These are phyloP conservation scores for Leccinum subrobustum DNA, from an alignment of 1,284 basidiomycete species.

Conservation along the genomic window DNA sequence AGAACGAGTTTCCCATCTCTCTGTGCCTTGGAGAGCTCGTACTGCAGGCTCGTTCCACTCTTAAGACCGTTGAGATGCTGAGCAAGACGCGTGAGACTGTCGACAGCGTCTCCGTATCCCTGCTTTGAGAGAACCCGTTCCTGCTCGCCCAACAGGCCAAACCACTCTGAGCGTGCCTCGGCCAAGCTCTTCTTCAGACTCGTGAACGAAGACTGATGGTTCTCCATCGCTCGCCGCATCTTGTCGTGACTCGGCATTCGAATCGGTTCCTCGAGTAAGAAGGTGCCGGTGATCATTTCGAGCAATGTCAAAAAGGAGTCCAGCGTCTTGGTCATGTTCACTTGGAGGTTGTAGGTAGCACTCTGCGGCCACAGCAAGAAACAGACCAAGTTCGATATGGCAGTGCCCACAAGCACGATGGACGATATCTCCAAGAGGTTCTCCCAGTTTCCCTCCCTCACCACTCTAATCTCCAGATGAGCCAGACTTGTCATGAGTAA, in stretches of 20 bases:
- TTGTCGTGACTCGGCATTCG: conserved; percentile 55
- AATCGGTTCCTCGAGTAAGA: conserved; percentile 76
- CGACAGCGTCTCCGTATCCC: conserved; percentile 84
- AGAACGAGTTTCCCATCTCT: conserved; percentile 51
- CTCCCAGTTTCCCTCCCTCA: conserved; percentile 86
- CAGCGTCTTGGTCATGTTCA: conserved; percentile 81
- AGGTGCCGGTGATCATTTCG: conserved; percentile 76
- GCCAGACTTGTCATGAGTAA: background rate
- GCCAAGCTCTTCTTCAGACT: conserved; percentile 78
- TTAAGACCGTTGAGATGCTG: conserved; percentile 89
- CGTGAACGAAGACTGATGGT: conserved; percentile 86
- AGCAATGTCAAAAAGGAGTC: conserved; percentile 87
- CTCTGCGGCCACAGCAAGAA: conserved; percentile 81
- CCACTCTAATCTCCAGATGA: conserved; percentile 49
- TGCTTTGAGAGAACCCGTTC: conserved; percentile 44
- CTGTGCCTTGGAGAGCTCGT: conserved; percentile 72
- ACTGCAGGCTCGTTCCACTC: conserved; percentile 80
- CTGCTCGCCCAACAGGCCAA: conserved; percentile 42
- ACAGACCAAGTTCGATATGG: conserved; percentile 83
- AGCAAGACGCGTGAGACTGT: conserved; percentile 80
- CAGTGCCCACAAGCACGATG: conserved; percentile 76
- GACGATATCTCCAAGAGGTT: conserved; percentile 73
- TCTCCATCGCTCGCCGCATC: conserved; percentile 72
- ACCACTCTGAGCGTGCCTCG: conserved; percentile 84
- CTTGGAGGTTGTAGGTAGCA: conserved; percentile 81